Evolutionary conservation across 495 filamentous ascomycete genomes (phyloP).

Genomic region (Darksidea phi): DNA sequence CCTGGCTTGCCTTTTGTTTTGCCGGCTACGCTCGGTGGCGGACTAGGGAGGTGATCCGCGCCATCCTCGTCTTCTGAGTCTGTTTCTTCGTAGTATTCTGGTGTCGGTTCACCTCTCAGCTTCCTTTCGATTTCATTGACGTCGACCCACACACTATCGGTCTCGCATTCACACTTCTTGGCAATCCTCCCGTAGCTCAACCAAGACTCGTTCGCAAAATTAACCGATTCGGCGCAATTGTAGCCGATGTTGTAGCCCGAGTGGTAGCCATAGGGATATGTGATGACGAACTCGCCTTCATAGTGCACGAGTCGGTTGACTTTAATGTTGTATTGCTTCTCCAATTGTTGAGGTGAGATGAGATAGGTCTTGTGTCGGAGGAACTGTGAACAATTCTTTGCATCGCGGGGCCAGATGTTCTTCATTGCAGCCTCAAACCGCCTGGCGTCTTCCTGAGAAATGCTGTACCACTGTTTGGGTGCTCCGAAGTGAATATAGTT

Average conservation of each 20-base stretch:
- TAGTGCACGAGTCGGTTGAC: slow-evolving; percentile 96
- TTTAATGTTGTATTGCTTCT: slow-evolving; percentile 84
- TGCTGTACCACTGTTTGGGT: slow-evolving; percentile 99
- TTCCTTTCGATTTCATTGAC: slow-evolving; percentile 93
- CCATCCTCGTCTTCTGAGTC: slow-evolving; percentile 73
- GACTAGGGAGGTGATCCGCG: slow-evolving; percentile 70
- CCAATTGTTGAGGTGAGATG: slow-evolving; percentile 86
- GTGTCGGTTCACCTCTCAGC: slow-evolving; percentile 83
- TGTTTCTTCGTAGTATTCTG: slow-evolving; percentile 79
- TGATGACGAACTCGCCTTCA: slow-evolving; percentile 97
- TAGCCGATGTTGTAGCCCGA: slow-evolving; percentile 98
- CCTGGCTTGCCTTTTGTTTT: slow-evolving; percentile 52
- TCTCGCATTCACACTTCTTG: slow-evolving; percentile 94
- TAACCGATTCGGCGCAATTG: slow-evolving; percentile 98
- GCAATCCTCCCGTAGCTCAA: slow-evolving; percentile 90
- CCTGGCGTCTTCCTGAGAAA: slow-evolving; percentile 92
- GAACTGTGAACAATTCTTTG: slow-evolving; percentile 96
- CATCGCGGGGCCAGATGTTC: slow-evolving; percentile 89
- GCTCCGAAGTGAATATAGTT: slow-evolving; percentile 99
- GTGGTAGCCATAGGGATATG: slow-evolving; percentile 97
- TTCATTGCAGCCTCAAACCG: slow-evolving; percentile 95
- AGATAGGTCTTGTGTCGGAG: slow-evolving; percentile 96
- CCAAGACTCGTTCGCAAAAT: slow-evolving; percentile 95
- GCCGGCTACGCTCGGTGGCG: slow-evolving; percentile 69
- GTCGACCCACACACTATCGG: slow-evolving; percentile 98